Percentiles rank a stretch among this genome's conserved stretches.
Conservation (phyloP, 2,329 filamentous ascomycete genomes). For the Cordyceps javanica region DNA sequence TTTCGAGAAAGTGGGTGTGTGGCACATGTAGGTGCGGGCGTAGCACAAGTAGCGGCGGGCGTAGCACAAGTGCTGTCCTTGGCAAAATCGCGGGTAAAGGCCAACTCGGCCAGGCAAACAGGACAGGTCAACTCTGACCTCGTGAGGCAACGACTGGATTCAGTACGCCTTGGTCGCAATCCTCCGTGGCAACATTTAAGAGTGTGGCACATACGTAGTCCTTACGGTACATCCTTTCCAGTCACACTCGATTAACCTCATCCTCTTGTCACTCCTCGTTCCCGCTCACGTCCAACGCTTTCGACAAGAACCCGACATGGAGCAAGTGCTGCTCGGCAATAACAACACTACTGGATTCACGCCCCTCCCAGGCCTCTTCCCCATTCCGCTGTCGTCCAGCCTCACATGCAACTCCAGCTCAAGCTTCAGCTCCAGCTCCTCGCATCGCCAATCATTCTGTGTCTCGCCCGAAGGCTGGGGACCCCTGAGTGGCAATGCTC, state of each 20-base stretch:
- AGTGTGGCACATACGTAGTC: neutral
- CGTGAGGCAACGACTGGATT: conserved; percentile 3
- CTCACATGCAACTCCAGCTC: conserved; percentile 10
- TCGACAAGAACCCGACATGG: conserved; percentile 10
- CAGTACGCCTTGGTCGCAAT: conserved; percentile 2
- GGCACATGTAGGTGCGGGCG: too few species aligned
- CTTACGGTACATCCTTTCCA: conserved; percentile 10
- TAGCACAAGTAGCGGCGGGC: too few species aligned
- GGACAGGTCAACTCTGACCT: too few species aligned
- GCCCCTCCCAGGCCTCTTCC: conserved; percentile 7
- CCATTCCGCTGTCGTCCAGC: conserved; percentile 11
- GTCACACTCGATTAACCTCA: conserved; percentile 5
- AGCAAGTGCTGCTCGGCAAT: conserved; percentile 11
- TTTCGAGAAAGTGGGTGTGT: too few species aligned
- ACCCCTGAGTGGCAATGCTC: conserved; percentile 70
- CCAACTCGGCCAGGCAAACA: too few species aligned
- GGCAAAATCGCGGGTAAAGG: too few species aligned
- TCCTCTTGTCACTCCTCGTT: conserved; percentile 11
- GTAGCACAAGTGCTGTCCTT: too few species aligned
- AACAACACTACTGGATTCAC: conserved; percentile 9
- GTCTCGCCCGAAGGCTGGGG: conserved; percentile 84
- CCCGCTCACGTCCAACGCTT: conserved; percentile 11
- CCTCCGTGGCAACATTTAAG: conserved; percentile 6
- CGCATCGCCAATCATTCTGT: conserved; percentile 62
- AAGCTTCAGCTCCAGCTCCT: conserved; percentile 24